Evolutionary conservation across 129 eudicot genomes (phyloP).

Genomic region (Calendula officinalis): DNA sequence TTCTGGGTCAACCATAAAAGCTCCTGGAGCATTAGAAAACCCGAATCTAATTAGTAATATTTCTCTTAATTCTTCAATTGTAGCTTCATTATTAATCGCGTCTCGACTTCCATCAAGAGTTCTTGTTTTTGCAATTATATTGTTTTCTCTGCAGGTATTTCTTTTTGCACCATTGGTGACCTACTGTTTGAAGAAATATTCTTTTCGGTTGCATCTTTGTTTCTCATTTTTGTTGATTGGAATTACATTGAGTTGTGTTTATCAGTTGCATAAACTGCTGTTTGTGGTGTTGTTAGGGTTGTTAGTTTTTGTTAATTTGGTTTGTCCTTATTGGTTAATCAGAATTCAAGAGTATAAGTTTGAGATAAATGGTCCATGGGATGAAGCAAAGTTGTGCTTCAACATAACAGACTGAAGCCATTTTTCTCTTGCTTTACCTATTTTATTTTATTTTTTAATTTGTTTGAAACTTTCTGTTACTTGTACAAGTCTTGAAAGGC

Average conservation of each 20-base stretch:
- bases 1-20: conserved; percentile 75
- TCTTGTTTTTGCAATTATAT: conserved; percentile 71
- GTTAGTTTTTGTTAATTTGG: conserved; percentile 70
- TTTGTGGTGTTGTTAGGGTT: conserved; percentile 58
- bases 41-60: conserved; percentile 70
- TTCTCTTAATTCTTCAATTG: conserved; percentile 84
- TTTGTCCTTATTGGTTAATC: conserved; percentile 91
- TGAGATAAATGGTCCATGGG: conserved; percentile 99
- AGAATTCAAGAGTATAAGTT: conserved; percentile 89
- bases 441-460: not conserved
- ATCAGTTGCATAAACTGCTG: conserved; percentile 51
- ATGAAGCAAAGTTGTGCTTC: conserved; percentile 93
- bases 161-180: conserved; percentile 37
- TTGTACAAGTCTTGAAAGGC: not conserved
- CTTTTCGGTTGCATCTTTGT: conserved; percentile 62
- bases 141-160: conserved; percentile 18
- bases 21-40: conserved; percentile 67
- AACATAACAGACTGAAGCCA: conserved; percentile 62
- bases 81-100: conserved; percentile 88
- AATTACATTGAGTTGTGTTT: conserved; percentile 51
- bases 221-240: conserved; percentile 66
- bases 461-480: not conserved
- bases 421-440: not conserved
- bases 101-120: conserved; percentile 89
- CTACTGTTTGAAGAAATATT: conserved; percentile 74